A percentile compares a stretch with the other conserved stretches of the same genome.
These are phyloP conservation scores for Corymbia maculata DNA, from an alignment of 345 rosid species.

Conservation along the genomic window DNA sequence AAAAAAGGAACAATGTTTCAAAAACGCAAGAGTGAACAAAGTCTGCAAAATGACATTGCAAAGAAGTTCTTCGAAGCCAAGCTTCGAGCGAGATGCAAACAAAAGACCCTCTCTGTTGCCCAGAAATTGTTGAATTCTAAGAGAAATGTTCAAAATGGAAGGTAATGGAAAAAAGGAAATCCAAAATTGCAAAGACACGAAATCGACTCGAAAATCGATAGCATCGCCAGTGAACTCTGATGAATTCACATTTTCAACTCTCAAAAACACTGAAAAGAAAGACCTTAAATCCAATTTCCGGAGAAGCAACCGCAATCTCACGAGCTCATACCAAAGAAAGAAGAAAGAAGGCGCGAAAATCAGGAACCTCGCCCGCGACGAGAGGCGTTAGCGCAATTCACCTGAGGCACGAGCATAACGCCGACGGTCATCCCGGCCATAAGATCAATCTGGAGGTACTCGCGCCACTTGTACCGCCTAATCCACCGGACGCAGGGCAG, in stretches of 20 bases:
- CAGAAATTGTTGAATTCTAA: not conserved
- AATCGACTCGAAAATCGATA: not conserved
- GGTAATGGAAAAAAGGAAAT: not conserved
- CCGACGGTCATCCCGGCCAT: slow-evolving; percentile 94
- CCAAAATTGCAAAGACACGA: not conserved
- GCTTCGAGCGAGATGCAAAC: not conserved
- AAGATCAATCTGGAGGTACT: slow-evolving; percentile 77
- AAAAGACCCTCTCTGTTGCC: not conserved
- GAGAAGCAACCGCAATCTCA: not conserved
- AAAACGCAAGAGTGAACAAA: not conserved
- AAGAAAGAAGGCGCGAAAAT: not conserved
- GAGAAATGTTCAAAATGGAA: not conserved
- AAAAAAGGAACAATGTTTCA: not conserved
- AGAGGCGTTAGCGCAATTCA: slow-evolving; percentile 1
- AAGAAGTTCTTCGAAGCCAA: not conserved
- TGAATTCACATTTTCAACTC: not conserved
- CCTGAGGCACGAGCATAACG: slow-evolving; percentile 99
- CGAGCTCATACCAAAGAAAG: not conserved
- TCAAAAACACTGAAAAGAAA: not conserved
- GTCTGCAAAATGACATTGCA: not conserved
- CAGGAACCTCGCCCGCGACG: not conserved
- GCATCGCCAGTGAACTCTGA: not conserved
- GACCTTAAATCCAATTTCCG: not conserved
- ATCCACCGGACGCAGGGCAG: slow-evolving; percentile 93
- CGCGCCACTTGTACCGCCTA: slow-evolving; percentile 65